Evolutionary conservation across 2,329 filamentous ascomycete species (phyloP).

Genomic region (Diaporthe capsici): DNA sequence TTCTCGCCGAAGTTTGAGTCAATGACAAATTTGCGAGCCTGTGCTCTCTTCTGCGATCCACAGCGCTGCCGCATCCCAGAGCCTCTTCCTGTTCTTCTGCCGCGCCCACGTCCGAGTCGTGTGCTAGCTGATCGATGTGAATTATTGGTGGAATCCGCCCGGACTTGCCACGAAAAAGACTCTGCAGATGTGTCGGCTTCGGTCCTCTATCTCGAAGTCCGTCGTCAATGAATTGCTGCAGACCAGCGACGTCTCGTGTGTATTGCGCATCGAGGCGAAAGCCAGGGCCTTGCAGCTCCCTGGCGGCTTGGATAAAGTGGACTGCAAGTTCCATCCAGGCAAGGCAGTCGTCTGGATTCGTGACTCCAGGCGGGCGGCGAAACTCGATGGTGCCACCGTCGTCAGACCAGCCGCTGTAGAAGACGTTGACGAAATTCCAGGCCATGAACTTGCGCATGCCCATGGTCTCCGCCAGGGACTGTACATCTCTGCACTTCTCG

Average conservation of each 20-base stretch:
- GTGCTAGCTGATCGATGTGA: not conserved
- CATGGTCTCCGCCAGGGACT: not conserved
- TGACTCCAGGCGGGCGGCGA: not conserved
- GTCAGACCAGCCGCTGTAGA: not conserved
- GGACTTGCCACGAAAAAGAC: not conserved
- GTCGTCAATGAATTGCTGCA: not conserved
- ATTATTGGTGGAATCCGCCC: not conserved
- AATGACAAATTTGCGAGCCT: not conserved
- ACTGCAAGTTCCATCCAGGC: conserved; percentile 5
- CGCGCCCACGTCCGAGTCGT: not conserved
- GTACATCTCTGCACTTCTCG: not conserved
- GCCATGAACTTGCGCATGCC: not conserved
- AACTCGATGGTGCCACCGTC: not conserved
- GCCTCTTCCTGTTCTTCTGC: not conserved
- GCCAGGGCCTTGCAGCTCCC: not conserved
- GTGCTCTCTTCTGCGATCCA: too few species aligned
- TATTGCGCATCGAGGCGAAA: not conserved
- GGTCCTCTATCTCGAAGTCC: not conserved
- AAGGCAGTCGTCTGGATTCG: not conserved
- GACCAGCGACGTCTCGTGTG: not conserved
- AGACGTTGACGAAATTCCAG: not conserved
- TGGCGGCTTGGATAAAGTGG: not conserved
- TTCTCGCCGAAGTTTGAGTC: not conserved
- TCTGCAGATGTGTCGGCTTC: not conserved
- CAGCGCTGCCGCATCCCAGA: not conserved